Percentiles rank a stretch among this genome's conserved stretches.
Evolutionary conservation across 2,329 filamentous ascomycete species (phyloP).

Genomic region (Stemphylium lycopersici): DNA sequence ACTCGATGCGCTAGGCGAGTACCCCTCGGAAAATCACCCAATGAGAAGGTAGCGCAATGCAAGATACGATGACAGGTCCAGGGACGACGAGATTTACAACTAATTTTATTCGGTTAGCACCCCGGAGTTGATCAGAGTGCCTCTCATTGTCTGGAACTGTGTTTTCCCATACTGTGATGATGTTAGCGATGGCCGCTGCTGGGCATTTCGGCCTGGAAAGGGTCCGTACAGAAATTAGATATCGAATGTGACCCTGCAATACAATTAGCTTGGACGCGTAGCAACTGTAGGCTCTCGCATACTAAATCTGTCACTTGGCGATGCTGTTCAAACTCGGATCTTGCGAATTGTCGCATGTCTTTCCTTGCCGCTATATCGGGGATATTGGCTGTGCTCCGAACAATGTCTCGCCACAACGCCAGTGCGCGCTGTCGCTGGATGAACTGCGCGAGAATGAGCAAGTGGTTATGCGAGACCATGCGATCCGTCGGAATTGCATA

Average conservation of each 20-base stretch:
- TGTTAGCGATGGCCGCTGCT: conserved; percentile 4
- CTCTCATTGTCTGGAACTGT: conserved; percentile 57
- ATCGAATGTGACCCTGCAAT: conserved; percentile 54
- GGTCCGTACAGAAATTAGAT: conserved; percentile 52
- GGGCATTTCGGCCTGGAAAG: background rate
- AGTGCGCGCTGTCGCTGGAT: conserved; percentile 56
- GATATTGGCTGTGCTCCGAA: conserved; percentile 50
- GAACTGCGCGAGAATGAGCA: conserved; percentile 49
- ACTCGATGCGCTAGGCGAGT: conserved; percentile 19
- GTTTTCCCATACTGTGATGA: conserved; percentile 53
- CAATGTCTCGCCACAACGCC: conserved; percentile 55
- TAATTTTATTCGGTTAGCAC: conserved; percentile 29
- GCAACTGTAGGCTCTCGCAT: conserved; percentile 15
- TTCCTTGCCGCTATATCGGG: conserved; percentile 34
- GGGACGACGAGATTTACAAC: conserved; percentile 1
- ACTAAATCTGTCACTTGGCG: conserved; percentile 55
- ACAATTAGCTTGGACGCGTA: conserved; percentile 4
- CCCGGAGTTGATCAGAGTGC: conserved; percentile 43
- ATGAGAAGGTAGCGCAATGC: conserved; percentile 3
- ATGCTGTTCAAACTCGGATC: conserved; percentile 57
- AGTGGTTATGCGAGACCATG: background rate
- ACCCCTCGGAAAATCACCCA: conserved; percentile 20
- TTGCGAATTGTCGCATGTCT: conserved; percentile 57
- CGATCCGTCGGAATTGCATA: conserved; percentile 10
- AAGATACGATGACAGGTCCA: conserved; percentile 1